Conservation (phyloP, 768 basidiomycete species). For the Rhizopogon salebrosus region DNA sequence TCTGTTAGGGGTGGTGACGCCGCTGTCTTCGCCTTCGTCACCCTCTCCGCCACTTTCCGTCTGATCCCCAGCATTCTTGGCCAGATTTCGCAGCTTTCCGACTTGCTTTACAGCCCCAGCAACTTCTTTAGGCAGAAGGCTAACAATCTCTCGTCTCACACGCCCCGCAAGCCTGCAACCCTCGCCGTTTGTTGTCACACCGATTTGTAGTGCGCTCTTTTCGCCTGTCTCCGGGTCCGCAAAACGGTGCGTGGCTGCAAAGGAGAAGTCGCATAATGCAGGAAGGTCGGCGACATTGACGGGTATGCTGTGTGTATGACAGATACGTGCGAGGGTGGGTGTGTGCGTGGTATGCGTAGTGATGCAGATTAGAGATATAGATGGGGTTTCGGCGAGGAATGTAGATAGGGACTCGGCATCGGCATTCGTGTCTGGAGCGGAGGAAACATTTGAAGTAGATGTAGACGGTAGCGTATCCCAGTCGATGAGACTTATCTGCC, state of each 20-base stretch:
- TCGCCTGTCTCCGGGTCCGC: slow-evolving; percentile 39
- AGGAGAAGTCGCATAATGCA: slow-evolving; percentile 83
- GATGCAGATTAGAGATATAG: slow-evolving; percentile 61
- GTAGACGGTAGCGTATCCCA: slow-evolving; percentile 41
- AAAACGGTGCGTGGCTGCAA: slow-evolving; percentile 83
- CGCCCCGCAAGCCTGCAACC: slow-evolving; percentile 83
- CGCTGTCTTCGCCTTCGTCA: slow-evolving; percentile 50
- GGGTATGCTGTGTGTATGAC: slow-evolving; percentile 55
- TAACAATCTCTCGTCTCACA: slow-evolving; percentile 77
- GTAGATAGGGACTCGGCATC: slow-evolving; percentile 44
- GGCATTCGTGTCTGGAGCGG: slow-evolving; percentile 14
- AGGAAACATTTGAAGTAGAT: slow-evolving; percentile 14
- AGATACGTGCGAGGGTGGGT: slow-evolving; percentile 48
- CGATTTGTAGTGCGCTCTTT: slow-evolving; percentile 61
- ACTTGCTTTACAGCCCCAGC: slow-evolving; percentile 74
- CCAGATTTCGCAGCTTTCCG: slow-evolving; percentile 59
- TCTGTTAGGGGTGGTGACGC: slow-evolving; percentile 57
- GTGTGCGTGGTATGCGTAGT: slow-evolving; percentile 60
- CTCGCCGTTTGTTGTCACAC: slow-evolving; percentile 86
- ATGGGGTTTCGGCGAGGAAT: slow-evolving; percentile 32
- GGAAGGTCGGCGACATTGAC: slow-evolving; percentile 88
- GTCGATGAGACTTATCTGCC: slow-evolving; percentile 56
- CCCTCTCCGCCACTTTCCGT: slow-evolving; percentile 27
- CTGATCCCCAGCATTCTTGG: slow-evolving; percentile 22
- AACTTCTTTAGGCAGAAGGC: slow-evolving; percentile 63